phyloP scores from a whole-genome alignment of 257 asterid species.

The Perilla frutescens region DNA sequence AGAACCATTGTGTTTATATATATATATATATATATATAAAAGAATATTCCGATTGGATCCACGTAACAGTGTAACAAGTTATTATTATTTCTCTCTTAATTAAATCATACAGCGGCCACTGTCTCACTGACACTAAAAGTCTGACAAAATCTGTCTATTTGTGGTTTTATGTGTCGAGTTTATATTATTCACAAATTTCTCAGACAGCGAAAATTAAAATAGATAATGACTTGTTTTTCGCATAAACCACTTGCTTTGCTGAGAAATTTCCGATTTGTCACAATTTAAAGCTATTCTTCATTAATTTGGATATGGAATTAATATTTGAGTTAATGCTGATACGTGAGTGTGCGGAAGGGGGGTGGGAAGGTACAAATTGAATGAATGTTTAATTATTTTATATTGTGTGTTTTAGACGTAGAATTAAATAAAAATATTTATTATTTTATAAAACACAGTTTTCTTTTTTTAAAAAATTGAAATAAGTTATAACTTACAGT shows the following conservation, averaged over 20 bases:
- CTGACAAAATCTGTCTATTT: constrained; percentile 20
- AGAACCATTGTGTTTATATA: too few relatives aligned
- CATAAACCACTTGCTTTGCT: constrained; percentile 21
- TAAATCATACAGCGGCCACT: constrained; percentile 15
- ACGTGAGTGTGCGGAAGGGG: background rate
- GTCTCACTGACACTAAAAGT: constrained; percentile 20
- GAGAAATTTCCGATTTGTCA: background rate
- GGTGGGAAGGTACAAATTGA: too few relatives aligned
- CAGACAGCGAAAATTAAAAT: constrained; percentile 8
- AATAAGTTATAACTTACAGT: too few relatives aligned
- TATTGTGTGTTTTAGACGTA: too few relatives aligned
- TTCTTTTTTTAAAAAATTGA: too few relatives aligned
- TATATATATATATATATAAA: too few relatives aligned
- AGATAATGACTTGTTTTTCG: constrained; percentile 25
- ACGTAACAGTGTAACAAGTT: too few relatives aligned
- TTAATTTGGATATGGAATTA: background rate
- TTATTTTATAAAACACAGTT: too few relatives aligned
- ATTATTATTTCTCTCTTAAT: background rate
- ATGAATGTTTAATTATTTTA: too few relatives aligned
- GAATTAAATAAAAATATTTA: too few relatives aligned
- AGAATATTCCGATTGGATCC: too few relatives aligned
- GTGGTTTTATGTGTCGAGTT: constrained; percentile 17
- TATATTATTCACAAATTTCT: constrained; percentile 15
- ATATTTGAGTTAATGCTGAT: background rate
- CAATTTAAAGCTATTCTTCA: background rate